These are phyloP conservation scores for Epichloe uncinata DNA, from an alignment of 2,329 filamentous ascomycete genomes.

Conservation along the genomic window DNA sequence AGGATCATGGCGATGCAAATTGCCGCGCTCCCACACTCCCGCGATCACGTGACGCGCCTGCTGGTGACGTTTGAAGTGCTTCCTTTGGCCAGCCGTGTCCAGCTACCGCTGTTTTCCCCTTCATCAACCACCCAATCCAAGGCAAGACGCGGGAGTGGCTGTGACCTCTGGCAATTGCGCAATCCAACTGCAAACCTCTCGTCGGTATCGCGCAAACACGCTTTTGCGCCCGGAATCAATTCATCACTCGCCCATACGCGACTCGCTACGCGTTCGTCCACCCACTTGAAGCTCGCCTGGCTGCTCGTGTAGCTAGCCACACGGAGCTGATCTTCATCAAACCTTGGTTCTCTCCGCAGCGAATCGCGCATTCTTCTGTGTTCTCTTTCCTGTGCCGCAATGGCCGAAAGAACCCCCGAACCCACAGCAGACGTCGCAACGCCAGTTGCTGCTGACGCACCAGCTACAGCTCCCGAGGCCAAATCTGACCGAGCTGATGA, in stretches of 20 bases:
- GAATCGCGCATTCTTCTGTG: constrained; percentile 11
- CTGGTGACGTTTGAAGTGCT: constrained; percentile 24
- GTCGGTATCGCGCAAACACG: constrained; percentile 2
- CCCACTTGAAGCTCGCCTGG: constrained; percentile 6
- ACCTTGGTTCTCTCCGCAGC: constrained; percentile 1
- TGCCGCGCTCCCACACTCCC: background rate
- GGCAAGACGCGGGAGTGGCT: constrained; percentile 6
- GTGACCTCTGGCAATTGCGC: constrained; percentile 5
- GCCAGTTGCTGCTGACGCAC: constrained; percentile 18
- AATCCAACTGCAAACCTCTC: constrained; percentile 1
- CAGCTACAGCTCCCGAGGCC: constrained; percentile 12
- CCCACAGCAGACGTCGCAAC: constrained; percentile 22
- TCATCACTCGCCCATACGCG: constrained; percentile 7
- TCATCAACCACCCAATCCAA: constrained; percentile 3
- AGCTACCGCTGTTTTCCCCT: constrained; percentile 1
- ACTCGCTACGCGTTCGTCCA: constrained; percentile 11
- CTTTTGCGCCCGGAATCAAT: constrained; percentile 4
- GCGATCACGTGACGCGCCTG: constrained; percentile 18
- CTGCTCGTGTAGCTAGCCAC: background rate
- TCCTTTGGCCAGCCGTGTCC: constrained; percentile 19
- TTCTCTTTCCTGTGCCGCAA: constrained; percentile 12
- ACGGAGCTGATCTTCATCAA: background rate
- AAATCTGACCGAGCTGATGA: constrained; percentile 12
- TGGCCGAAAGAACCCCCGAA: constrained; percentile 26
- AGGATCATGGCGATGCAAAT: too few species aligned